Percentiles rank a stretch among this genome's conserved stretches.
These are phyloP conservation scores for Fusarium marasasianum DNA, from an alignment of 2,329 filamentous ascomycete species.

Conservation along the genomic window DNA sequence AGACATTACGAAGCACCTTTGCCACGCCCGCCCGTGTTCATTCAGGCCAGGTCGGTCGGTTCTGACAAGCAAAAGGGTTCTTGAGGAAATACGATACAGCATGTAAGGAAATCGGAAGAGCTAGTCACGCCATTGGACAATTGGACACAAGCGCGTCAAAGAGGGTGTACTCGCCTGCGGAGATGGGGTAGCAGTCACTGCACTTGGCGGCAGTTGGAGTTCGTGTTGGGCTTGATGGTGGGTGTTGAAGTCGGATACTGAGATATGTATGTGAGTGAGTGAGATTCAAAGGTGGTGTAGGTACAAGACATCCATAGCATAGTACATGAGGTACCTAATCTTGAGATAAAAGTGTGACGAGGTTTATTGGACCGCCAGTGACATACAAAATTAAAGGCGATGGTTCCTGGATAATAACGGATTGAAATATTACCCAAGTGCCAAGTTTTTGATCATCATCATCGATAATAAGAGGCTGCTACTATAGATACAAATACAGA, in stretches of 20 bases:
- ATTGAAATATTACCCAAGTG: slow-evolving; percentile 11
- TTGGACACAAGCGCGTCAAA: slow-evolving; percentile 11
- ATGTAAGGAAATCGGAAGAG: neutral
- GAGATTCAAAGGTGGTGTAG: neutral
- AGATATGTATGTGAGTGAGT: neutral
- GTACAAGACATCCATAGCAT: neutral
- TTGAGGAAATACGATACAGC: slow-evolving; percentile 14
- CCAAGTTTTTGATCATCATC: slow-evolving; percentile 16
- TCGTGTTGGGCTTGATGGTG: slow-evolving; percentile 31
- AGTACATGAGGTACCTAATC: neutral
- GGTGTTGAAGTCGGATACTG: slow-evolving; percentile 24
- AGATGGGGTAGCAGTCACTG: slow-evolving; percentile 13
- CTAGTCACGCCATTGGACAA: slow-evolving; percentile 24
- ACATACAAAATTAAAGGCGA: slow-evolving; percentile 1
- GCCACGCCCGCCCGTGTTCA: slow-evolving; percentile 22
- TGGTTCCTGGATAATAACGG: slow-evolving; percentile 22
- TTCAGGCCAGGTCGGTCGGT: neutral
- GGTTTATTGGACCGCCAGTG: neutral
- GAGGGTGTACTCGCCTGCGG: slow-evolving; percentile 19
- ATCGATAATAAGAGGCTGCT: slow-evolving; percentile 2
- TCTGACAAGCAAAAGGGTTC: slow-evolving; percentile 3
- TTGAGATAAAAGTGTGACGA: neutral
- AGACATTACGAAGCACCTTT: slow-evolving; percentile 31
- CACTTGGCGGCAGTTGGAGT: slow-evolving; percentile 30
- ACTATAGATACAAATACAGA: neutral